phyloP scores from a whole-genome alignment of 768 basidiomycete species.

The Leucosporidium creatinivorum region DNA sequence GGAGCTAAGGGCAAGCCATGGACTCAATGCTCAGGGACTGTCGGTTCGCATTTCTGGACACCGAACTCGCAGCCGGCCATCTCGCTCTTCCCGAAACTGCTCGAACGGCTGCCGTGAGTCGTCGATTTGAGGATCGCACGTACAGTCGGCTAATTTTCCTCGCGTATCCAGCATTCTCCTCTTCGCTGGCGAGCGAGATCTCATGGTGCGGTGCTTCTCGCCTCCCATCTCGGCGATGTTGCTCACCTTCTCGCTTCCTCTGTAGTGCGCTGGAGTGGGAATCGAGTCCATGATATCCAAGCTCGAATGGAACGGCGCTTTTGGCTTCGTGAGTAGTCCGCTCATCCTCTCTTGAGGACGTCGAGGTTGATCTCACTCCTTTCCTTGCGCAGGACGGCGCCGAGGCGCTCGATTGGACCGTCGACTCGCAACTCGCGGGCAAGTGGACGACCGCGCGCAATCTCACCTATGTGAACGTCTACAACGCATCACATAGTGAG shows the following conservation, averaged over 20 bases:
- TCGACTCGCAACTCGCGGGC: slow-evolving; percentile 69
- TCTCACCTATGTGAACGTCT: slow-evolving; percentile 86
- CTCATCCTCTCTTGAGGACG: neutral
- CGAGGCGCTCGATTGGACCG: slow-evolving; percentile 45
- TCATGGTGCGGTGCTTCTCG: slow-evolving; percentile 48
- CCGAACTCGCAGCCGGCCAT: slow-evolving; percentile 61
- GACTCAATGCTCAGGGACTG: slow-evolving; percentile 70
- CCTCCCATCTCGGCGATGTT: too few relatives aligned
- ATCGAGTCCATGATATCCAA: slow-evolving; percentile 73
- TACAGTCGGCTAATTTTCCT: too few relatives aligned
- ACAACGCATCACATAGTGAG: slow-evolving; percentile 76
- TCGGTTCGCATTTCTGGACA: slow-evolving; percentile 58
- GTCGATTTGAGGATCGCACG: too few relatives aligned
- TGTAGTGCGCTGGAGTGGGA: slow-evolving; percentile 77
- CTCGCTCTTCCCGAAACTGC: slow-evolving; percentile 65
- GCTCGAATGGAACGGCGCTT: slow-evolving; percentile 79
- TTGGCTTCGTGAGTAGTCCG: slow-evolving; percentile 55
- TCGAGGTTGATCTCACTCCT: neutral
- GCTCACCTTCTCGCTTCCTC: too few relatives aligned
- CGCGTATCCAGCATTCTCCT: slow-evolving; percentile 58
- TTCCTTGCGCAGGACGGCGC: slow-evolving; percentile 35
- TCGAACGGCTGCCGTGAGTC: slow-evolving; percentile 48
- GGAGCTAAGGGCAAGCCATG: slow-evolving; percentile 56
- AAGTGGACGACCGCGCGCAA: slow-evolving; percentile 87
- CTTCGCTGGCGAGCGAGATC: slow-evolving; percentile 89